Evolutionary conservation across 1,284 basidiomycete species (phyloP).

Genomic region (Pseudozyma hubeiensis): DNA sequence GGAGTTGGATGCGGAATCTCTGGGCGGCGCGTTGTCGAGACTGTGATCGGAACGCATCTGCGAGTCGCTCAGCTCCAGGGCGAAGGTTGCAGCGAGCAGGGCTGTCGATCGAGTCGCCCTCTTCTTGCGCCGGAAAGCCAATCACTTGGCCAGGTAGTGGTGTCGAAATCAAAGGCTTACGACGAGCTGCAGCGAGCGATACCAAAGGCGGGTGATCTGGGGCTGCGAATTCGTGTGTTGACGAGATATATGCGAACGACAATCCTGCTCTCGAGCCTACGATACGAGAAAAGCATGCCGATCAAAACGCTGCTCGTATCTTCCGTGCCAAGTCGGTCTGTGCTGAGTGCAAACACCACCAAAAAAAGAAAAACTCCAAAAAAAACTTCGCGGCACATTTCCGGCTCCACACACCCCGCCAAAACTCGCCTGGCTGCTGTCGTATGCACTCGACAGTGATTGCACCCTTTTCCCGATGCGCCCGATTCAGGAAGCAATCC

Average conservation of each 20-base stretch:
- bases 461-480: constrained; percentile 1
- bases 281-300: too few species aligned
- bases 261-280: too few species aligned
- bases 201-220: too few species aligned
- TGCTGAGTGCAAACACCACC: constrained; percentile 6
- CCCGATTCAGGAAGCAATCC: neutral
- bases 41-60: constrained; percentile 28
- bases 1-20: constrained; percentile 4
- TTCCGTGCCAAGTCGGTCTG: constrained; percentile 6
- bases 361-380: constrained; percentile 2
- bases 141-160: too few species aligned
- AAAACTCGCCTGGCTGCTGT: neutral
- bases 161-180: too few species aligned
- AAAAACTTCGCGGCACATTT: neutral
- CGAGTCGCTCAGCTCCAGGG: constrained; percentile 11
- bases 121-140: neutral
- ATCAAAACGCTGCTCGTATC: neutral
- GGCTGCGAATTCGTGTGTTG: too few species aligned
- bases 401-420: neutral
- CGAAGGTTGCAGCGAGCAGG: neutral
- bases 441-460: neutral
- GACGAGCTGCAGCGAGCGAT: too few species aligned
- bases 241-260: too few species aligned
- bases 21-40: constrained; percentile 14
- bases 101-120: constrained; percentile 1